phyloP scores from a whole-genome alignment of 2,329 filamentous ascomycete species.

The Alternaria gaisen region DNA sequence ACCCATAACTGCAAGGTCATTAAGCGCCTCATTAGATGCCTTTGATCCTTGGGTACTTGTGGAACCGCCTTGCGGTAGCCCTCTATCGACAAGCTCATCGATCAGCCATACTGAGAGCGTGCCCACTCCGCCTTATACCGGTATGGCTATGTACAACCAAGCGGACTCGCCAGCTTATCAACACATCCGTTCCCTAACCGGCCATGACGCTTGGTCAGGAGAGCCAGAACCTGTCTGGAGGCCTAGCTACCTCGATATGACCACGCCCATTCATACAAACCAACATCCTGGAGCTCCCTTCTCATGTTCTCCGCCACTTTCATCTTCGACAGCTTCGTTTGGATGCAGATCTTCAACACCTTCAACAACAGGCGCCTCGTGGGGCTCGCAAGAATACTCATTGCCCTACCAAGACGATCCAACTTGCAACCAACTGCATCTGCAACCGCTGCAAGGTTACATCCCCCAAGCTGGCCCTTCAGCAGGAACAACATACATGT shows the following conservation, averaged over 20 bases:
- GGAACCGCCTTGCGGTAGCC: slow-evolving; percentile 13
- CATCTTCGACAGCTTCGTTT: slow-evolving; percentile 75
- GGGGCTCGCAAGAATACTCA: slow-evolving; percentile 8
- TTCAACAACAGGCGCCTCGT: slow-evolving; percentile 69
- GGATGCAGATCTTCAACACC: slow-evolving; percentile 77
- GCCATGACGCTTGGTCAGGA: background rate
- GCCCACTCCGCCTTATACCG: slow-evolving; percentile 20
- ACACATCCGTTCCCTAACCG: background rate
- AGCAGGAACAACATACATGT: background rate
- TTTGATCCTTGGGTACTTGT: slow-evolving; percentile 28
- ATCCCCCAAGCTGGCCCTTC: background rate
- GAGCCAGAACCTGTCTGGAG: slow-evolving; percentile 9
- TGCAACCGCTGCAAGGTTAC: slow-evolving; percentile 1
- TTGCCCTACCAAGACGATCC: slow-evolving; percentile 1
- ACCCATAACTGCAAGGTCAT: slow-evolving; percentile 4
- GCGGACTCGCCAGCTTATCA: background rate
- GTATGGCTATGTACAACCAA: slow-evolving; percentile 4
- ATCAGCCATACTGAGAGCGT: slow-evolving; percentile 20
- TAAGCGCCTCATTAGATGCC: slow-evolving; percentile 13
- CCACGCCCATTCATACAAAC: background rate
- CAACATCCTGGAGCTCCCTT: no score
- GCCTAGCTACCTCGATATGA: slow-evolving; percentile 3
- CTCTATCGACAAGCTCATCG: slow-evolving; percentile 24
- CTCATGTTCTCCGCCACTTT: slow-evolving; percentile 54
- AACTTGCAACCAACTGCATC: slow-evolving; percentile 1